phyloP scores from a whole-genome alignment of 768 basidiomycete genomes.

The Hypholoma sublateritium region DNA sequence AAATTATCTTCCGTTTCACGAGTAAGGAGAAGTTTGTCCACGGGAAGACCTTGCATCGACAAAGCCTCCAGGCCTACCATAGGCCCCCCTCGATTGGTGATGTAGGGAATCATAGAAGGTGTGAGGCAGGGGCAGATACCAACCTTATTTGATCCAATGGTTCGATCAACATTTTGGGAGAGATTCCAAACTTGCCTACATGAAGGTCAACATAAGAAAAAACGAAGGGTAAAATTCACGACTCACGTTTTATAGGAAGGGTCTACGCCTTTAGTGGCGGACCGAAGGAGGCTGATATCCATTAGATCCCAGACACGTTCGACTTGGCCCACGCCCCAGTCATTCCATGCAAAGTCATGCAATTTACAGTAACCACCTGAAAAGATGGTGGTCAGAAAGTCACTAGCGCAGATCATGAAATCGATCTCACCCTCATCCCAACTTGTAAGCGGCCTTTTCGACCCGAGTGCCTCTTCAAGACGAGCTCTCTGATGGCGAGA shows the following conservation, averaged over 20 bases:
- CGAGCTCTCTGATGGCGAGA: conserved; percentile 88
- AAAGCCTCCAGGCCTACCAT: conserved; percentile 93
- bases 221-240: not conserved
- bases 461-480: conserved; percentile 78
- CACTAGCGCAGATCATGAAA: not conserved
- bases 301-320: conserved; percentile 95
- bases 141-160: conserved; percentile 73
- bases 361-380: conserved; percentile 81
- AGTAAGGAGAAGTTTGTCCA: conserved; percentile 88
- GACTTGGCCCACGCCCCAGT: conserved; percentile 92
- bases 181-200: conserved; percentile 90
- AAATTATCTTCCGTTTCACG: conserved; percentile 93
- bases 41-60: conserved; percentile 91
- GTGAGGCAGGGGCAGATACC: conserved; percentile 94
- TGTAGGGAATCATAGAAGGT: conserved; percentile 95
- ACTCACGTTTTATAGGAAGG: conserved; percentile 87
- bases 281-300: conserved; percentile 86
- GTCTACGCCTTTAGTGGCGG: conserved; percentile 78
- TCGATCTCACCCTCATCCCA: conserved; percentile 80
- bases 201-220: conserved; percentile 8
- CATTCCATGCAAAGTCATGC: conserved; percentile 89
- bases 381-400: conserved; percentile 5
- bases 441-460: conserved; percentile 82
- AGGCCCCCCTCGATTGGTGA: conserved; percentile 93
- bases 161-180: conserved; percentile 94